Evolutionary conservation across 2,329 filamentous ascomycete genomes (phyloP).

Genomic region (Sclerotiophoma versabilis): DNA sequence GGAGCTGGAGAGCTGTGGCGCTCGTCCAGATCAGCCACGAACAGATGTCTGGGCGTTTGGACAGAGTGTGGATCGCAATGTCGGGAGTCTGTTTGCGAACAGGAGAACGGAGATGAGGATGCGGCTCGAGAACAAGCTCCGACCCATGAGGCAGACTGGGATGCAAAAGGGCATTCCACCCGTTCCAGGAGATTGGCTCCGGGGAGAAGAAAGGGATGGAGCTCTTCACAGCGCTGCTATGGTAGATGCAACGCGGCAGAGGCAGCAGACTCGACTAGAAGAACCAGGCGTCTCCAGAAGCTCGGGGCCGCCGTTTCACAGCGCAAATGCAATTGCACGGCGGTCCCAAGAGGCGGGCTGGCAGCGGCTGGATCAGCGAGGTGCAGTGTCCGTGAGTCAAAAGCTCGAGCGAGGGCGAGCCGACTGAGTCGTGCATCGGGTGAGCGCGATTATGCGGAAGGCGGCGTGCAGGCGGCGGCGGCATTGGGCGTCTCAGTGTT

Average conservation of each 20-base stretch:
- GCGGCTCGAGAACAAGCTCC: constrained; percentile 17
- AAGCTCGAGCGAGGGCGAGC: background rate
- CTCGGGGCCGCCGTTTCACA: background rate
- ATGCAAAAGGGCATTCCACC: constrained; percentile 20
- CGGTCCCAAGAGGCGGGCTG: background rate
- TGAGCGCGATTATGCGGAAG: constrained; percentile 1
- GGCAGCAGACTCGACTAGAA: background rate
- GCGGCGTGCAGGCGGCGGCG: background rate
- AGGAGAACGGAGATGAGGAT: constrained; percentile 23
- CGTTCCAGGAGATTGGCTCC: constrained; percentile 22
- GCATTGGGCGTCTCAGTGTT: background rate
- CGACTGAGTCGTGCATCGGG: constrained; percentile 1
- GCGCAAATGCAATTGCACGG: background rate
- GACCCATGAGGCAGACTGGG: constrained; percentile 4
- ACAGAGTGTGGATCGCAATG: constrained; percentile 7
- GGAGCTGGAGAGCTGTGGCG: constrained; percentile 28
- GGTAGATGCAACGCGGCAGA: background rate
- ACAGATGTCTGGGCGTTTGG: constrained; percentile 6
- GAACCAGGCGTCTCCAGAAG: background rate
- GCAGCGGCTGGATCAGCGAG: background rate
- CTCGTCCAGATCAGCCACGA: constrained; percentile 29
- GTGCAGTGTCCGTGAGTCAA: background rate
- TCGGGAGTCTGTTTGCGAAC: constrained; percentile 1
- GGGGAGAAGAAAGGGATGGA: constrained; percentile 12
- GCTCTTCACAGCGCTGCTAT: background rate